These are phyloP conservation scores for Verbena officinalis DNA, from an alignment of 257 asterid genomes.

Conservation along the genomic window DNA sequence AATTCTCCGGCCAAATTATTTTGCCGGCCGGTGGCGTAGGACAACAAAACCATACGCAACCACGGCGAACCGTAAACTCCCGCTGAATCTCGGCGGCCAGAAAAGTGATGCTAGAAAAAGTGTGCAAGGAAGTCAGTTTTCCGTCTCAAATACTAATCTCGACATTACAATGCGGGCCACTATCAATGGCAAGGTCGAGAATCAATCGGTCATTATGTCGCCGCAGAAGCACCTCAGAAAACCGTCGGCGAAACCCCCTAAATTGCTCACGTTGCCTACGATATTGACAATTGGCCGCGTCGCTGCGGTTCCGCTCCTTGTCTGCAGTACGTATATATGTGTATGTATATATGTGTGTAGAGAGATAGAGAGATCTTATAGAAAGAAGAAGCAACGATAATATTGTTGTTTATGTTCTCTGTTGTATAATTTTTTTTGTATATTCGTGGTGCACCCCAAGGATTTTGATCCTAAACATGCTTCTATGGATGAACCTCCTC, in stretches of 20 bases:
- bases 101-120: conserved; percentile 19
- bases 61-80: conserved; percentile 31
- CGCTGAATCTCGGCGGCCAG: conserved; percentile 25
- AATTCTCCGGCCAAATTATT: conserved; percentile 23
- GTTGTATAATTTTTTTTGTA: conserved; percentile 2
- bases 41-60: conserved; percentile 28
- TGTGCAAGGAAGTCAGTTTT: conserved; percentile 5
- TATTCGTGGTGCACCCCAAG: background rate
- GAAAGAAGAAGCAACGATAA: background rate
- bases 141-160: conserved; percentile 22
- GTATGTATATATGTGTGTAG: too few relatives aligned
- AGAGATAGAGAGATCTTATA: background rate
- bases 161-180: conserved; percentile 53
- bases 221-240: conserved; percentile 37
- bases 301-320: conserved; percentile 71
- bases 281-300: conserved; percentile 84
- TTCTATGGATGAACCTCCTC: background rate
- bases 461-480: background rate
- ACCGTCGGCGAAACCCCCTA: conserved; percentile 38
- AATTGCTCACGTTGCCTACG: conserved; percentile 84
- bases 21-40: conserved; percentile 48
- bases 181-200: conserved; percentile 43
- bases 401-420: background rate
- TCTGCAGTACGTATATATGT: conserved; percentile 51
- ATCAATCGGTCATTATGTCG: conserved; percentile 31